Base-by-base conservation (phyloP, 306 rosid genomes). In the Senna tora region DNA sequence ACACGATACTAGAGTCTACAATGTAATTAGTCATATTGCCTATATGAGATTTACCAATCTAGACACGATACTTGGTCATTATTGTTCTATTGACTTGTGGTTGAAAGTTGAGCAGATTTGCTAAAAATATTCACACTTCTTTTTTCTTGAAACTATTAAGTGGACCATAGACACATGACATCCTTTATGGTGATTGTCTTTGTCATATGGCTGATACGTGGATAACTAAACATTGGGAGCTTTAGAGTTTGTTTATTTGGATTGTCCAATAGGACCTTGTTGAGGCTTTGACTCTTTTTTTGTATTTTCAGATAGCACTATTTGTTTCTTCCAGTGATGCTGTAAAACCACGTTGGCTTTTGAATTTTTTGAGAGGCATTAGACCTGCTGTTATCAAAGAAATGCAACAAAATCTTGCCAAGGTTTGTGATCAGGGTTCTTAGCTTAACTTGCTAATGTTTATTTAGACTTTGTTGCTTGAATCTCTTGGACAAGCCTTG, bases 261-360 rank as follows among this genome's bases (percentile, higher is more conserved):
- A 11, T 56, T 58, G 66, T 82, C 68, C 70, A 45, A 43, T 47
- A 38, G 42, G 20, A 78, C 59, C 65, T 65, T 70, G 33, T 62
- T 64, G 19, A 52, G 41, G 43, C 17, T 36, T 64, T 74, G 56
- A 72, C 36, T n/a, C n/a, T 49, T 58, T 76, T 69, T 16, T 72
- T 19, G 2, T 65, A 34, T 63, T 28, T 75, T 80, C 86, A 83
- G 86, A 79, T 83, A 34, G 78, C 86, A 34, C 33, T 94, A 68
- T 94, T 94, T 82, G 81, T 87, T 75, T 89, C 98, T 16, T 87
- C 97, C 39, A 45, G 77, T 50, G 96, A 91, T 4, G 98, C 97
- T 32, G 14, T 85, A 36, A 84, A 82, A 75, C 77, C 90, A 12
- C 92, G 91, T 5, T 94, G 95, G 95, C 91, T 94, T 72, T 60